phyloP scores from a whole-genome alignment of 139 green algal genomes.

The Spirogloea muscicola region DNA sequence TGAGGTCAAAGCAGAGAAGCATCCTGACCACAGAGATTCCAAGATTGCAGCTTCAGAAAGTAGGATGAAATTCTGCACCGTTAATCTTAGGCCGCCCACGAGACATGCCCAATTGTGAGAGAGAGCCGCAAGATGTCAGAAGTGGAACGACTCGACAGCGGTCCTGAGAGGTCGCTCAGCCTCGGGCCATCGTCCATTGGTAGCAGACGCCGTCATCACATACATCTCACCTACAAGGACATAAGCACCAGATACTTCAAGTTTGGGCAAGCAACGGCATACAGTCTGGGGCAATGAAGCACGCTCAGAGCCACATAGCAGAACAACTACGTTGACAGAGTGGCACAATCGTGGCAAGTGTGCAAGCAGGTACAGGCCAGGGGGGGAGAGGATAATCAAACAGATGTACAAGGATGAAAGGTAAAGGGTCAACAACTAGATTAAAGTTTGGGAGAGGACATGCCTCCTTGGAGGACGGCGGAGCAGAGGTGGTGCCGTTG shows the following conservation, averaged over 20 bases:
- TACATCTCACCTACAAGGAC: constrained; percentile 13
- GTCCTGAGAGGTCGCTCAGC: not conserved
- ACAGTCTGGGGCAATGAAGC: not conserved
- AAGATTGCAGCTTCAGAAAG: too few species aligned
- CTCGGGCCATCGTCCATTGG: not conserved
- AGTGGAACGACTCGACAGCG: not conserved
- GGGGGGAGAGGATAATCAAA: not conserved
- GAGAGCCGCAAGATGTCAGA: too few species aligned
- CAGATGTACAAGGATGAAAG: not conserved
- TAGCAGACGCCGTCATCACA: not conserved
- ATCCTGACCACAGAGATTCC: too few species aligned
- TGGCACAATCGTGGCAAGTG: not conserved
- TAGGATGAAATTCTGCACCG: too few species aligned
- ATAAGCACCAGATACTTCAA: not conserved
- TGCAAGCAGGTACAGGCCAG: not conserved
- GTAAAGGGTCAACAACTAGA: not conserved
- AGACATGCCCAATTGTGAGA: too few species aligned
- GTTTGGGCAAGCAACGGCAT: not conserved
- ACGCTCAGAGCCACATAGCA: too few species aligned
- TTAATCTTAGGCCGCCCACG: too few species aligned
- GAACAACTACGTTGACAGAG: not conserved
- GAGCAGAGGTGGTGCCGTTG: constrained; percentile 2
- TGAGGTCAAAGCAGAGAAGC: too few species aligned
- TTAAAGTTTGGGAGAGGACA: not conserved
- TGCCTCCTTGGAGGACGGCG: not conserved